Percentiles rank a stretch among this genome's conserved stretches.
Conservation (phyloP, 208 protist species). For the Borovskyia barvae region DNA sequence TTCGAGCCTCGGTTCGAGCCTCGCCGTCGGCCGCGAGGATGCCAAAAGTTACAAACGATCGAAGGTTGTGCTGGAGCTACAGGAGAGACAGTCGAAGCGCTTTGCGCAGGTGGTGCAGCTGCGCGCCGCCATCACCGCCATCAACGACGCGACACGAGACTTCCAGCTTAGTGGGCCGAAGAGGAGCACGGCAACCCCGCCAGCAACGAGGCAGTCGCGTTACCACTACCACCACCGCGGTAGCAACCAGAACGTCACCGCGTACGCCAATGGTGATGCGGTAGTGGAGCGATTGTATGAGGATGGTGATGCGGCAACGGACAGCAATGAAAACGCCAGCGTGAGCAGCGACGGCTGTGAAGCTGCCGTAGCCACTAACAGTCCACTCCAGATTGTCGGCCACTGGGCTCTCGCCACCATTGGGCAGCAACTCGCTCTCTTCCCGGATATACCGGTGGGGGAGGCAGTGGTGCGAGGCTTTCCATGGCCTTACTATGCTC, state of each 20-base stretch:
- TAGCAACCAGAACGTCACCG: neutral
- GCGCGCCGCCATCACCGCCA: conserved; percentile 46
- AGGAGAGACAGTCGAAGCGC: conserved; percentile 20
- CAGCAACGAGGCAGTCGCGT: neutral
- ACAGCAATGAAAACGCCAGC: neutral
- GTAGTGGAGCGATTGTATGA: conserved; percentile 12
- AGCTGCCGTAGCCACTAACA: neutral
- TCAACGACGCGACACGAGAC: conserved; percentile 56
- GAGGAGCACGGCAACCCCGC: conserved; percentile 4
- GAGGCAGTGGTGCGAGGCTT: conserved; percentile 53
- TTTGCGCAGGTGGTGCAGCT: conserved; percentile 50
- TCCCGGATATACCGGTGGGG: conserved; percentile 56
- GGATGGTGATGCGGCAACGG: neutral
- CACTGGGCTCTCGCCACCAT: conserved; percentile 55
- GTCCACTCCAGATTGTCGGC: conserved; percentile 45
- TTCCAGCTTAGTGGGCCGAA: conserved; percentile 36
- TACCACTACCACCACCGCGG: neutral
- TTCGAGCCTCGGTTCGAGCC: neutral
- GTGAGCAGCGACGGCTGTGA: neutral
- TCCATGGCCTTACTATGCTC: conserved; percentile 60
- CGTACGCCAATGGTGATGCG: conserved; percentile 11
- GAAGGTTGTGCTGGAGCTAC: conserved; percentile 16
- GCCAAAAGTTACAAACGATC: no score
- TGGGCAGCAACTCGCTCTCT: conserved; percentile 37
- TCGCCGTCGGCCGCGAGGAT: no score